Conservation (phyloP, 1,284 basidiomycete species). For the Austropuccinia psidii region DNA sequence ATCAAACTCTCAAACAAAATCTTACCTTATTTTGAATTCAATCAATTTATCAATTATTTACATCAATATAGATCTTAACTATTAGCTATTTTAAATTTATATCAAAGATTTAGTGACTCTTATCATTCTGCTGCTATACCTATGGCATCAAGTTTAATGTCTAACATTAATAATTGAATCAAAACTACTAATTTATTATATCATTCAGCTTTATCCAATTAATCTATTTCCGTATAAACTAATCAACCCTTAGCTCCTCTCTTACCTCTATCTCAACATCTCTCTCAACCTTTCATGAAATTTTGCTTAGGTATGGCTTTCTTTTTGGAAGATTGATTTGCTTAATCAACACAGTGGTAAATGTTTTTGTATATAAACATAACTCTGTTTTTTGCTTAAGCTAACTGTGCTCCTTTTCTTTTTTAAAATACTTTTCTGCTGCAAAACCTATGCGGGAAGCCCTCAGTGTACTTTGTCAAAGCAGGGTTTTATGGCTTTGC, state of each 20-base stretch:
- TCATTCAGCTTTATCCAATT: conserved; percentile 4
- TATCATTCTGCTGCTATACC: conserved; percentile 36
- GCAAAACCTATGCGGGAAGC: no score
- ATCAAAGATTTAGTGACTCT: conserved; percentile 31
- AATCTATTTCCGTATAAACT: conserved; percentile 44
- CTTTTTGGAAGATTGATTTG: no score
- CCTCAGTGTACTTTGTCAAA: no score
- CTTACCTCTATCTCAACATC: conserved; percentile 46
- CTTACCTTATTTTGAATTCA: conserved; percentile 75
- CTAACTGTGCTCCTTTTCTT: no score
- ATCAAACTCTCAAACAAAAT: conserved; percentile 40
- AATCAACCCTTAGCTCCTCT: conserved; percentile 61
- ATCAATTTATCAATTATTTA: conserved; percentile 71
- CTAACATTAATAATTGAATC: background rate
- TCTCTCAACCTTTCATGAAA: conserved; percentile 70
- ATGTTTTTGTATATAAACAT: no score
- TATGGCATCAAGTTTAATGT: no score
- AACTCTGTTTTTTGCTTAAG: no score
- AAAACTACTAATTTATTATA: background rate
- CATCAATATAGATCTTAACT: conserved; percentile 57
- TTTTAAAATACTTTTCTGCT: no score
- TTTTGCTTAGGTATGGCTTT: conserved; percentile 65
- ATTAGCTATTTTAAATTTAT: background rate
- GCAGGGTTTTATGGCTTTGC: no score
- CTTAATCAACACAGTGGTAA: no score